Percentiles rank a stretch among this genome's conserved stretches.
These are phyloP conservation scores for Fusarium sp. DNA, from an alignment of 2,329 filamentous ascomycete species.

Conservation along the genomic window DNA sequence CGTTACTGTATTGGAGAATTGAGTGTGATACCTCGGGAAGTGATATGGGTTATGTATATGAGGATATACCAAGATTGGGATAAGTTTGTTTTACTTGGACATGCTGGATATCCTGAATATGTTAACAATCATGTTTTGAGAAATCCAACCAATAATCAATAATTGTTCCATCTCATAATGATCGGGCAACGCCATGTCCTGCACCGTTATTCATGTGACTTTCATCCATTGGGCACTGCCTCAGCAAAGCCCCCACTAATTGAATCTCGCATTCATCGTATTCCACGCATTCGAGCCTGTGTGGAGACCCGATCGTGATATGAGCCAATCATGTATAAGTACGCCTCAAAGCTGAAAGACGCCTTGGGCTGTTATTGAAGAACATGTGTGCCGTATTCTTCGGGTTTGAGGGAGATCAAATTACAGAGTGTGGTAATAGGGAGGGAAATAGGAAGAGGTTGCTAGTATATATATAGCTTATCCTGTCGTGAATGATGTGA, in stretches of 20 bases:
- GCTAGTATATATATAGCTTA: conserved; percentile 20
- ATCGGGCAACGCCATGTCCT: conserved; percentile 7
- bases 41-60: background rate
- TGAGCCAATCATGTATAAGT: conserved; percentile 29
- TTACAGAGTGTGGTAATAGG: background rate
- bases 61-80: background rate
- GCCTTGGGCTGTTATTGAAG: too few species aligned
- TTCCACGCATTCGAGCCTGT: conserved; percentile 26
- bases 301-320: conserved; percentile 17
- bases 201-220: background rate
- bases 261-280: conserved; percentile 51
- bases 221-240: conserved; percentile 24
- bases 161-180: background rate
- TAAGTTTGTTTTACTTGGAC: background rate
- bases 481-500: background rate
- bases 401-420: conserved; percentile 21
- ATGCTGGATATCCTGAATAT: background rate
- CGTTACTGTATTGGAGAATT: background rate
- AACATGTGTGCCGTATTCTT: conserved; percentile 32
- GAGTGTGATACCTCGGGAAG: background rate
- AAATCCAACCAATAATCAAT: background rate
- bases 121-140: background rate
- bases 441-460: background rate
- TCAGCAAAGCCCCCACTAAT: conserved; percentile 33
- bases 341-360: conserved; percentile 29